Evolutionary conservation across 805 yeast species (phyloP).

Genomic region (Cyberlindnera mycetangii): DNA sequence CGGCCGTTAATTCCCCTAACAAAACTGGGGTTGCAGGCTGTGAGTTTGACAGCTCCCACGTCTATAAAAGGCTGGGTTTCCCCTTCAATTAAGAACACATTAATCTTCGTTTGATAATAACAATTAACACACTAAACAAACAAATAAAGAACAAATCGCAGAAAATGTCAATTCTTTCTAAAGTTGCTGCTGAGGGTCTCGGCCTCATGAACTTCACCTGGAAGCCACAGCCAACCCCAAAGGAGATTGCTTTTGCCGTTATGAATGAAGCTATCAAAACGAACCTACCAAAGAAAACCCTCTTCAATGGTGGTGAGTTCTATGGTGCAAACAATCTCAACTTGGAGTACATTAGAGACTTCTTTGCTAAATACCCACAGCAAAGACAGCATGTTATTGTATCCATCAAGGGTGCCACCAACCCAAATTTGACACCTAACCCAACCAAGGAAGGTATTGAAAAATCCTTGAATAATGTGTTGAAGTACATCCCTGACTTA

Average conservation of each 20-base stretch:
- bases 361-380: slow-evolving; percentile 57
- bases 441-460: slow-evolving; percentile 47
- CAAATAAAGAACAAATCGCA: not conserved
- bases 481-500: slow-evolving; percentile 39
- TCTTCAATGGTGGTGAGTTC: slow-evolving; percentile 76
- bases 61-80: not conserved
- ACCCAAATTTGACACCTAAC: slow-evolving; percentile 40
- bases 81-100: not conserved
- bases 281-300: slow-evolving; percentile 40
- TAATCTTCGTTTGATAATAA: not conserved
- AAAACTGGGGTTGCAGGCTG: not conserved
- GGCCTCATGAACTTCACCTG: slow-evolving; percentile 85
- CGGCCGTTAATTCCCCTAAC: slow-evolving; percentile 2
- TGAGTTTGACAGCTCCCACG: not conserved
- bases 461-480: slow-evolving; percentile 44
- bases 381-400: slow-evolving; percentile 52
- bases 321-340: slow-evolving; percentile 59
- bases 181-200: slow-evolving; percentile 43
- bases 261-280: slow-evolving; percentile 49
- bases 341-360: slow-evolving; percentile 53
- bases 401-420: slow-evolving; percentile 67
- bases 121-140: not conserved
- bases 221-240: slow-evolving; percentile 54
- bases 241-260: slow-evolving; percentile 49
- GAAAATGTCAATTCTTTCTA: slow-evolving; percentile 5